Percentiles rank a stretch among this genome's conserved stretches.
These are phyloP conservation scores for Craterostigma plantagineum DNA, from an alignment of 257 asterid genomes.

Conservation along the genomic window DNA sequence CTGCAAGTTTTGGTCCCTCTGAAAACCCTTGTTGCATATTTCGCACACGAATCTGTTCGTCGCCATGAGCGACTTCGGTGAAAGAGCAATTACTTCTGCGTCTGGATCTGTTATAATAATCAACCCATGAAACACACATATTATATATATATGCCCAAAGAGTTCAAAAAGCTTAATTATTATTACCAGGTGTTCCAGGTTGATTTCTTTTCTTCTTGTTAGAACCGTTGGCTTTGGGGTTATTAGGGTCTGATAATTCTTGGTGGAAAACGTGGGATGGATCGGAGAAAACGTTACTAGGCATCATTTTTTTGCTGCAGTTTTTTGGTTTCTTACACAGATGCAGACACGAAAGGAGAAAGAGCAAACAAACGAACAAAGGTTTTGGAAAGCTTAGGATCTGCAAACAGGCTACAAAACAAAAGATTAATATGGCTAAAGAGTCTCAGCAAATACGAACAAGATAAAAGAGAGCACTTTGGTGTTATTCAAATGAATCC, in stretches of 20 bases:
- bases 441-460: background rate
- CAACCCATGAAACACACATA: background rate
- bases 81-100: constrained; percentile 56
- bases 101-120: constrained; percentile 34
- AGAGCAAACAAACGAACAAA: background rate
- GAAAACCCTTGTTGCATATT: constrained; percentile 55
- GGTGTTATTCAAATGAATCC: constrained; percentile 17
- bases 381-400: constrained; percentile 11
- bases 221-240: constrained; percentile 14
- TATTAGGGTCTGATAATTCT: constrained; percentile 17
- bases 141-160: background rate
- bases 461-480: constrained; percentile 5
- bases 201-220: constrained; percentile 40
- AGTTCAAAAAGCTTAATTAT: background rate
- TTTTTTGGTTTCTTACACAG: no score
- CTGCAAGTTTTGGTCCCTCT: constrained; percentile 51
- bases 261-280: constrained; percentile 18
- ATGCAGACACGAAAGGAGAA: background rate
- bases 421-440: constrained; percentile 11
- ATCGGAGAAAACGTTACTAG: constrained; percentile 31
- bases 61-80: constrained; percentile 45
- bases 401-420: constrained; percentile 17
- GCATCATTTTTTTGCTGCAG: constrained; percentile 27
- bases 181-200: constrained; percentile 49
- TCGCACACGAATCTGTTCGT: constrained; percentile 51